Evolutionary conservation across 2,329 filamentous ascomycete species (phyloP).

Genomic region (Nigrospora oryzae): DNA sequence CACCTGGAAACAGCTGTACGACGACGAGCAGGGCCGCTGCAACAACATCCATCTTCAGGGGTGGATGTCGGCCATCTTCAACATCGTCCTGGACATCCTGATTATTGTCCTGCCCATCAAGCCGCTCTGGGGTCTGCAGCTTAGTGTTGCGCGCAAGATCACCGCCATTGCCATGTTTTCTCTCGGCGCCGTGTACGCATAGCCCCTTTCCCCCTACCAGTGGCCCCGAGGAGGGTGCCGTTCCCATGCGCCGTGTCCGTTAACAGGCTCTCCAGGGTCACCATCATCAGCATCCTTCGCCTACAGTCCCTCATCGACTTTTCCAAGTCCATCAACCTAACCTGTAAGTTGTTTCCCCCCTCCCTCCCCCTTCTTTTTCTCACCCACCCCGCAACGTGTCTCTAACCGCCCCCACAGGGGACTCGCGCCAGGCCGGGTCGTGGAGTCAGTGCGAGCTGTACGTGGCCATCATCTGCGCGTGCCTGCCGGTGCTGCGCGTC

Average conservation of each 20-base stretch:
- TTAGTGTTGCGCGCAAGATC: constrained; percentile 21
- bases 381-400: neutral
- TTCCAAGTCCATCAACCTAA: constrained; percentile 28
- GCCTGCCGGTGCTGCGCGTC: constrained; percentile 25
- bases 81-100: constrained; percentile 14
- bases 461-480: constrained; percentile 31
- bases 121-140: constrained; percentile 17
- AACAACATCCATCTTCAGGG: constrained; percentile 21
- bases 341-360: constrained; percentile 10
- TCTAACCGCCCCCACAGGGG: constrained; percentile 19
- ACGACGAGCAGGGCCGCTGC: constrained; percentile 11
- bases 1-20: constrained; percentile 16
- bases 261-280: constrained; percentile 21
- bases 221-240: too few species aligned
- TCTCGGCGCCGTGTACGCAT: constrained; percentile 26
- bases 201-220: too few species aligned
- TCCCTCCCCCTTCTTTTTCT: neutral
- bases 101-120: constrained; percentile 19
- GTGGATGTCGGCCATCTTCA: constrained; percentile 18
- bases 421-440: constrained; percentile 15
- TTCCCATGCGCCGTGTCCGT: neutral
- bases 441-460: constrained; percentile 34
- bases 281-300: constrained; percentile 32
- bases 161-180: constrained; percentile 23
- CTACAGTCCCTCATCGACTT: constrained; percentile 31